A percentile compares a stretch with the other conserved stretches of the same genome.
Conservation (phyloP, 2,329 filamentous ascomycete species). For the Penicillium sp. region DNA sequence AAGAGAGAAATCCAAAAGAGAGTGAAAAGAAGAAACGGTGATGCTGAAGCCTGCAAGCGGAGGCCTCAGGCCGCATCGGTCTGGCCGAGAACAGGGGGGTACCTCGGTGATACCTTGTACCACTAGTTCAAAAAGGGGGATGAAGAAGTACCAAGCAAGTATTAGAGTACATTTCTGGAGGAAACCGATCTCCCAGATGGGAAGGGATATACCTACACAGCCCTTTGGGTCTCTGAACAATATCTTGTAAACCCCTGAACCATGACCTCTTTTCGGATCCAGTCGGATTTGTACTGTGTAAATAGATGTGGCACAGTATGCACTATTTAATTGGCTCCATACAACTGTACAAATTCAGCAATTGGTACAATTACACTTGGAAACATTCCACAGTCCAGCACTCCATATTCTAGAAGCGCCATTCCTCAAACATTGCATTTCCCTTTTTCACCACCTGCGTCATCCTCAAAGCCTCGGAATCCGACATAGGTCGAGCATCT, state of each 20-base stretch:
- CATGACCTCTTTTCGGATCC: neutral
- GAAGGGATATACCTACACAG: constrained; percentile 11
- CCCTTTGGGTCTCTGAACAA: neutral
- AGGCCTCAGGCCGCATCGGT: constrained; percentile 24
- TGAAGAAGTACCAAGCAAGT: neutral
- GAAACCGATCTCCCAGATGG: constrained; percentile 1
- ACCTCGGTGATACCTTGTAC: constrained; percentile 2
- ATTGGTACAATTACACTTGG: neutral
- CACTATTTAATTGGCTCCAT: neutral
- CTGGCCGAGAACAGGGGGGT: constrained; percentile 24
- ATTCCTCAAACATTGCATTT: constrained; percentile 36
- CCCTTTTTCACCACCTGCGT: constrained; percentile 35
- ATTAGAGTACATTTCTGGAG: neutral
- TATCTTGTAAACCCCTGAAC: constrained; percentile 1
- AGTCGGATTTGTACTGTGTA: constrained; percentile 14
- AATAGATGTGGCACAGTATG: neutral
- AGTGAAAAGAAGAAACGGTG: constrained; percentile 7
- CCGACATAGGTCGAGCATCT: constrained; percentile 38
- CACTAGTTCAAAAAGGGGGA: neutral
- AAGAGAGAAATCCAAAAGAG: neutral
- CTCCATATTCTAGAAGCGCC: constrained; percentile 28
- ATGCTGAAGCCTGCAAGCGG: constrained; percentile 16
- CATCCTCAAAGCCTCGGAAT: constrained; percentile 35
- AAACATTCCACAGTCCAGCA: neutral
- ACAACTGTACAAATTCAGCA: neutral